A percentile compares a stretch with the other conserved stretches of the same genome.
These are phyloP conservation scores for Plasmopara muralis DNA, from an alignment of 352 stramenopile genomes.

Conservation along the genomic window DNA sequence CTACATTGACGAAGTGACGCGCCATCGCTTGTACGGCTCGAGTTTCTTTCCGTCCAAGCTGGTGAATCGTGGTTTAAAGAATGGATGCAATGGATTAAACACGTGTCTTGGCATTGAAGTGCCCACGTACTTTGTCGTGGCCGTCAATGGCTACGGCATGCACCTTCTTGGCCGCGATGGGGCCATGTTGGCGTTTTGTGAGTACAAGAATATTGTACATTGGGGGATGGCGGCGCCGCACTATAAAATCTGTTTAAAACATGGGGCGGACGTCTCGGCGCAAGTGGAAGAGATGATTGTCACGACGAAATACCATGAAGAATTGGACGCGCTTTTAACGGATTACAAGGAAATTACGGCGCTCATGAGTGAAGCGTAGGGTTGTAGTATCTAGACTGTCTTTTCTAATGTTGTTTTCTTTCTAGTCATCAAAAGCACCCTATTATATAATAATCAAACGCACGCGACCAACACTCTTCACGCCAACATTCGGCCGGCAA, in stretches of 20 bases:
- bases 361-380: slow-evolving; percentile 49
- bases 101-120: slow-evolving; percentile 49
- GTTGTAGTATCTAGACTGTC: background rate
- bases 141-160: slow-evolving; percentile 87
- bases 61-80: slow-evolving; percentile 21
- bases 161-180: slow-evolving; percentile 80
- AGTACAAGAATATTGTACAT: slow-evolving; percentile 56
- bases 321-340: slow-evolving; percentile 49
- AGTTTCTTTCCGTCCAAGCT: slow-evolving; percentile 85
- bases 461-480: slow-evolving; percentile 8
- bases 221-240: slow-evolving; percentile 52
- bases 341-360: slow-evolving; percentile 79
- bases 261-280: slow-evolving; percentile 25
- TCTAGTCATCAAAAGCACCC: background rate
- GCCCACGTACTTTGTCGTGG: slow-evolving; percentile 82
- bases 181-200: slow-evolving; percentile 55
- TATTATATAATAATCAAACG: background rate
- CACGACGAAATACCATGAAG: slow-evolving; percentile 62
- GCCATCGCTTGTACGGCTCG: slow-evolving; percentile 79
- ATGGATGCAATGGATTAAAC: slow-evolving; percentile 13
- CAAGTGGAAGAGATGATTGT: slow-evolving; percentile 53
- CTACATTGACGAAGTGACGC: slow-evolving; percentile 78
- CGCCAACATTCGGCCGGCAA: slow-evolving; percentile 47
- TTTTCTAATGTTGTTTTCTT: background rate
- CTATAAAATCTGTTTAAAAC: slow-evolving; percentile 62